A percentile compares a stretch with the other conserved stretches of the same genome.
Evolutionary conservation across 768 basidiomycete species (phyloP).

Genomic region (Trametes elegans): DNA sequence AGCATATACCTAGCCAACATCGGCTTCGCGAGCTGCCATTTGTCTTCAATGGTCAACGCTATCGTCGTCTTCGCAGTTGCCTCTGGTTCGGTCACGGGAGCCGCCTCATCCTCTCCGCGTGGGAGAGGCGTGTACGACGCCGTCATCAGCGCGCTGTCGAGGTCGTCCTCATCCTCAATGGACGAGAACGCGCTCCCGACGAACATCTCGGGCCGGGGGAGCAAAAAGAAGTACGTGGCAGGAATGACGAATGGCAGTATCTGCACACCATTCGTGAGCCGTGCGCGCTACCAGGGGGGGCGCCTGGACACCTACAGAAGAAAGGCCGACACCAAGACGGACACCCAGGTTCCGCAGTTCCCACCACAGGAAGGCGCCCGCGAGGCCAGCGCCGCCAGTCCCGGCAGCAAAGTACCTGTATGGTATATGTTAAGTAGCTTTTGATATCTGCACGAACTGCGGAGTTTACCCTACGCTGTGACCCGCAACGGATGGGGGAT

Average conservation of each 20-base stretch:
- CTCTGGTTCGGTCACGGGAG: neutral
- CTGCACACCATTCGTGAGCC: constrained; percentile 41
- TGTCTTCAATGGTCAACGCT: constrained; percentile 66
- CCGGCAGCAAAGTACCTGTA: constrained; percentile 87
- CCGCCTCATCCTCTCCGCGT: constrained; percentile 3
- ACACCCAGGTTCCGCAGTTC: constrained; percentile 84
- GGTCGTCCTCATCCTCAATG: constrained; percentile 38
- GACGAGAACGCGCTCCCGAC: constrained; percentile 38
- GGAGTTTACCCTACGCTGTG: constrained; percentile 72
- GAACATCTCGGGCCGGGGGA: constrained; percentile 62
- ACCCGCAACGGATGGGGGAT: constrained; percentile 65
- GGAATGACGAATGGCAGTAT: constrained; percentile 82
- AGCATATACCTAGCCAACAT: constrained; percentile 84
- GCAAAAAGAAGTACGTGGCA: constrained; percentile 69
- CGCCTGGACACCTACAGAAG: constrained; percentile 54
- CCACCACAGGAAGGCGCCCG: constrained; percentile 96
- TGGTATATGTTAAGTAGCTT: neutral
- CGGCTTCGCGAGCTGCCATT: constrained; percentile 79
- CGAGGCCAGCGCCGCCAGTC: constrained; percentile 91
- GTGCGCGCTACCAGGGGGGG: neutral
- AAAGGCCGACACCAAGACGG: constrained; percentile 75
- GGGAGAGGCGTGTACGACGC: constrained; percentile 6
- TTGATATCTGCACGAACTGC: neutral
- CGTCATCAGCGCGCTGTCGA: constrained; percentile 1
- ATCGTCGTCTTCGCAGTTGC: constrained; percentile 22